phyloP scores from a whole-genome alignment of 768 basidiomycete genomes.

The Xerocomus spinulosus region DNA sequence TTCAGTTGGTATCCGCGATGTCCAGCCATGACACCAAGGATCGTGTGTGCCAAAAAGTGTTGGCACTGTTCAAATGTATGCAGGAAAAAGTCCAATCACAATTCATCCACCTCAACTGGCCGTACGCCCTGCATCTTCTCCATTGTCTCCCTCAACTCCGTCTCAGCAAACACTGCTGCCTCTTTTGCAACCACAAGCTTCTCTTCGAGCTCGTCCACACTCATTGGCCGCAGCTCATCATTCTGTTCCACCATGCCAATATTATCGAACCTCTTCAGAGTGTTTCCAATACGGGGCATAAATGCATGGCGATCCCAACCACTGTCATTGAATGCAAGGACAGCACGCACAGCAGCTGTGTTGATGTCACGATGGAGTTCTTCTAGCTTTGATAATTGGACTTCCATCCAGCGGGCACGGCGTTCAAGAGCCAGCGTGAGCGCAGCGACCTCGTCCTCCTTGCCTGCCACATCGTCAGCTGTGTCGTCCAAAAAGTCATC shows the following conservation, averaged over 20 bases:
- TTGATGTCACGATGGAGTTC: slow-evolving; percentile 89
- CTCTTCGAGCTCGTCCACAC: slow-evolving; percentile 68
- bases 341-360: slow-evolving; percentile 77
- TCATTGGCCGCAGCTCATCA: slow-evolving; percentile 47
- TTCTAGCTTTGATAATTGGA: slow-evolving; percentile 82
- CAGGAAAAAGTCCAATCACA: slow-evolving; percentile 14
- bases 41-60: too few species aligned
- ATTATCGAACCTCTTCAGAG: slow-evolving; percentile 62
- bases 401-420: slow-evolving; percentile 92
- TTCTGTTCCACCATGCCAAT: slow-evolving; percentile 54
- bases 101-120: slow-evolving; percentile 40
- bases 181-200: slow-evolving; percentile 67
- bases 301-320: slow-evolving; percentile 75
- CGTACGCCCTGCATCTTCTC: slow-evolving; percentile 54
- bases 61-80: background rate
- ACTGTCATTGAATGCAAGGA: slow-evolving; percentile 78
- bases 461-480: slow-evolving; percentile 56
- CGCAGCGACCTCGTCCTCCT: slow-evolving; percentile 82
- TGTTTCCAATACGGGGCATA: slow-evolving; percentile 66
- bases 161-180: slow-evolving; percentile 66
- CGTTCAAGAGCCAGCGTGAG: slow-evolving; percentile 80
- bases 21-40: slow-evolving; percentile 25
- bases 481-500: slow-evolving; percentile 81
- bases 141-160: slow-evolving; percentile 73
- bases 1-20: slow-evolving; percentile 12